Evolutionary conservation across 2,329 filamentous ascomycete genomes (phyloP).

Genomic region (Seiridium unicorne): DNA sequence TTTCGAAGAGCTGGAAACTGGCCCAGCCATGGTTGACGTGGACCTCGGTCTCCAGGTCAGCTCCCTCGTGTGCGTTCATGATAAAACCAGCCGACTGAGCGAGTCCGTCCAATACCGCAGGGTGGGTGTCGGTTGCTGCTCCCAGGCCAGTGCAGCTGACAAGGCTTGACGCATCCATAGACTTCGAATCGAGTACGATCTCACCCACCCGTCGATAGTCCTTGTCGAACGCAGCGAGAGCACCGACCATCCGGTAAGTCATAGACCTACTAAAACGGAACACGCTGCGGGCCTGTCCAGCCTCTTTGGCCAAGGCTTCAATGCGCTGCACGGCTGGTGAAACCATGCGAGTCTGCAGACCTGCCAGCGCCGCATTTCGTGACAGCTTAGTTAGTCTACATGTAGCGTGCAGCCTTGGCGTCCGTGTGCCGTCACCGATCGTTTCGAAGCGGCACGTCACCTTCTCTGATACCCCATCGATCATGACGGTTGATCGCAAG

Average conservation of each 20-base stretch:
- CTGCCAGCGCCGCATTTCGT: no score
- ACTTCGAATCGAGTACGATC: slow-evolving; percentile 26
- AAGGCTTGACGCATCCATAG: slow-evolving; percentile 17
- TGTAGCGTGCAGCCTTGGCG: no score
- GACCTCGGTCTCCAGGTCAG: slow-evolving; percentile 18
- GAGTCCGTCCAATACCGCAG: slow-evolving; percentile 18
- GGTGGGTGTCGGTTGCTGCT: slow-evolving; percentile 20
- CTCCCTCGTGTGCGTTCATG: slow-evolving; percentile 22
- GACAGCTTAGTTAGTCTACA: no score
- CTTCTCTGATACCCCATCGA: no score
- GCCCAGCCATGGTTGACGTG: slow-evolving; percentile 25
- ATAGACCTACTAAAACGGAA: slow-evolving; percentile 44
- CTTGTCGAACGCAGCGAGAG: slow-evolving; percentile 23
- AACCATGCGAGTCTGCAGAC: no score
- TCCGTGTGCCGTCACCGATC: no score
- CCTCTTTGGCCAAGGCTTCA: neutral
- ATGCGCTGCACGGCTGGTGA: no score
- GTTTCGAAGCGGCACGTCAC: no score
- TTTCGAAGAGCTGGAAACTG: slow-evolving; percentile 17
- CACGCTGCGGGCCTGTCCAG: neutral
- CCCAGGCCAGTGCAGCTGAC: slow-evolving; percentile 12
- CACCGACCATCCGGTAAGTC: slow-evolving; percentile 22
- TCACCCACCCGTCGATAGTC: slow-evolving; percentile 27
- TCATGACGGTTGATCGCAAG: no score
- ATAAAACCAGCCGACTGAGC: slow-evolving; percentile 18